Conservation (phyloP, 257 asterid genomes). For the Linaria vulgaris region DNA sequence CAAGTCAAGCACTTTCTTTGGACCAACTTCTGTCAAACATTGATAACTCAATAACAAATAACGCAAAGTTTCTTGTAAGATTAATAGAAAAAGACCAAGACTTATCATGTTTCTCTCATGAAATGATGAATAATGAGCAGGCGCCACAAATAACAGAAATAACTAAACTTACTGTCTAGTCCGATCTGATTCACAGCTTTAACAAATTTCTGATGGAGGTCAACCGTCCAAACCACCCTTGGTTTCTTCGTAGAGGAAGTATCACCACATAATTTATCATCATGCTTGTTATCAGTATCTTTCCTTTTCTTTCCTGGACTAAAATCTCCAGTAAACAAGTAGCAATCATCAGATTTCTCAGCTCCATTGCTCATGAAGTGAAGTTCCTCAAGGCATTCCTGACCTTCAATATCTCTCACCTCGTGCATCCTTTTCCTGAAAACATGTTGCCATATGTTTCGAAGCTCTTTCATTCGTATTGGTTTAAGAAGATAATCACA, state of each 20-base stretch:
- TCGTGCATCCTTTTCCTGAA: conserved; percentile 80
- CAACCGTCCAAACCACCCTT: conserved; percentile 88
- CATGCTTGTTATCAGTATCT: conserved; percentile 45
- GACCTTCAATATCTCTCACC: conserved; percentile 53
- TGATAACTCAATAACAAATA: background rate
- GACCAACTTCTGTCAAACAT: conserved; percentile 72
- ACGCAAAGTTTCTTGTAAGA: too few relatives aligned
- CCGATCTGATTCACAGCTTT: conserved; percentile 89
- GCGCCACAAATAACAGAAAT: too few relatives aligned
- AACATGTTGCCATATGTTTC: conserved; percentile 94
- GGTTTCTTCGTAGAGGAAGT: conserved; percentile 63
- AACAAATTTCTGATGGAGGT: conserved; percentile 93
- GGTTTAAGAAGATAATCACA: conserved; percentile 95
- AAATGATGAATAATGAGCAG: too few relatives aligned
- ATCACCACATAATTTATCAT: conserved; percentile 47
- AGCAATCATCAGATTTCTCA: conserved; percentile 52
- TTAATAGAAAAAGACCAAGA: too few relatives aligned
- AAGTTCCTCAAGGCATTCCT: conserved; percentile 21
- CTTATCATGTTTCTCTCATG: too few relatives aligned
- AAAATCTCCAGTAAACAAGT: conserved; percentile 46
- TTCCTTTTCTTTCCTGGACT: conserved; percentile 61
- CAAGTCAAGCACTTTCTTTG: conserved; percentile 84
- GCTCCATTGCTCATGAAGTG: conserved; percentile 33
- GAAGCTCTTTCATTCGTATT: conserved; percentile 82
- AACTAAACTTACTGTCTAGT: conserved; percentile 56